These are phyloP conservation scores for Volvox carteri DNA, from an alignment of 163 green algal species.

Conservation along the genomic window DNA sequence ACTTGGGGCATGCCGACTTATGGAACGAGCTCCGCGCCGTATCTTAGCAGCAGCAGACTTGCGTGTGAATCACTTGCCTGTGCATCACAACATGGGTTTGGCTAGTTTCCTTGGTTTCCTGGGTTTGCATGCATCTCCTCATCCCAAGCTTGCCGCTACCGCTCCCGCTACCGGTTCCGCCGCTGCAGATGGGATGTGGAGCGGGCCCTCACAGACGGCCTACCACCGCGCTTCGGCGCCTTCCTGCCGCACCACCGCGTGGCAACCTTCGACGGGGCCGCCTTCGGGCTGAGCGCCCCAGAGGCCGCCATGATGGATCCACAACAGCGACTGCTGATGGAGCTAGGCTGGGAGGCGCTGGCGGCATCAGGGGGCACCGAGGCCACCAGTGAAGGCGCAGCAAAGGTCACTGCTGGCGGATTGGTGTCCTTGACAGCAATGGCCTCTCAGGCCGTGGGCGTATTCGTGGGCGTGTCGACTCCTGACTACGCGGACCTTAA, in stretches of 20 bases:
- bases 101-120: no score
- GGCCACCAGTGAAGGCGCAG: neutral
- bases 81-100: no score
- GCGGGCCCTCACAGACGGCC: slow-evolving; percentile 49
- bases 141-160: no score
- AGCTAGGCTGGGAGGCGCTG: slow-evolving; percentile 66
- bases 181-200: slow-evolving; percentile 69
- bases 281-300: slow-evolving; percentile 74
- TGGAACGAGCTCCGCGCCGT: no score
- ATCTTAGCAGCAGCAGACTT: no score
- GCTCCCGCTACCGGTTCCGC: neutral
- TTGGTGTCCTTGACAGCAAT: neutral
- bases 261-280: slow-evolving; percentile 80
- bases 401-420: neutral
- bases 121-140: no score
- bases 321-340: slow-evolving; percentile 80
- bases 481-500: slow-evolving; percentile 83
- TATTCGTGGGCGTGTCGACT: slow-evolving; percentile 85
- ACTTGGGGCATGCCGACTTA: no score
- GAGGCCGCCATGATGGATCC: slow-evolving; percentile 90
- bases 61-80: no score
- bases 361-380: neutral
- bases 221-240: slow-evolving; percentile 65
- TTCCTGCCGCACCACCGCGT: slow-evolving; percentile 56
- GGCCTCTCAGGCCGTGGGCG: slow-evolving; percentile 35